phyloP scores from a whole-genome alignment of 2,329 filamentous ascomycete species.

The Emmonsiellopsis sp. region DNA sequence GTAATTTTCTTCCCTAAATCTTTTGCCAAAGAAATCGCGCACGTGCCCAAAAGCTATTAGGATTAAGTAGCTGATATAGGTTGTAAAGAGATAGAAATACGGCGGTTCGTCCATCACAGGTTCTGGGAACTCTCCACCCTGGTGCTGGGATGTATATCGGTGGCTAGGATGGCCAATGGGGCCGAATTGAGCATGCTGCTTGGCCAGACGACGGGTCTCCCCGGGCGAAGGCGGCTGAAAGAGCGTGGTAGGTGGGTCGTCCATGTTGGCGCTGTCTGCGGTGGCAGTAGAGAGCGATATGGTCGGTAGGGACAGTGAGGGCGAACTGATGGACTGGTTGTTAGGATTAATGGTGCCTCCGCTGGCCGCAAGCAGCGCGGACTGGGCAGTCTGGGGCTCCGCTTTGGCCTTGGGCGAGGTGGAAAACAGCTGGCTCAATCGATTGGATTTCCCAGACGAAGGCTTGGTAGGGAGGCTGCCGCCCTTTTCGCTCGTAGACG shows the following conservation, averaged over 20 bases:
- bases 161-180: conserved; percentile 72
- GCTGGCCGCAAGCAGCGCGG: conserved; percentile 58
- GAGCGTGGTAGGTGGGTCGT: conserved; percentile 66
- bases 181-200: conserved; percentile 82
- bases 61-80: conserved; percentile 95
- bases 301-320: conserved; percentile 71
- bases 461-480: conserved; percentile 35
- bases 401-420: conserved; percentile 67
- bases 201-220: conserved; percentile 65
- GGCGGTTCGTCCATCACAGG: conserved; percentile 91
- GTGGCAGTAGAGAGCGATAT: conserved; percentile 86
- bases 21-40: conserved; percentile 95
- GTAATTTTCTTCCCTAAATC: conserved; percentile 81
- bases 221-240: conserved; percentile 82
- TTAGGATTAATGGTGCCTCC: conserved; percentile 42
- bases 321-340: conserved; percentile 55
- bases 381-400: conserved; percentile 40
- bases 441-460: conserved; percentile 56
- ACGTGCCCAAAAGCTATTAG: conserved; percentile 93
- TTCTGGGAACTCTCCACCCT: conserved; percentile 67
- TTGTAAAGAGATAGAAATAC: conserved; percentile 94
- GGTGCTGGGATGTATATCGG: conserved; percentile 80
- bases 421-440: conserved; percentile 74
- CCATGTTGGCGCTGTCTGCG: conserved; percentile 62
- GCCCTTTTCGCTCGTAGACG: conserved; percentile 46